phyloP scores from a whole-genome alignment of 139 green algal genomes.

The Gonium pectorale region DNA sequence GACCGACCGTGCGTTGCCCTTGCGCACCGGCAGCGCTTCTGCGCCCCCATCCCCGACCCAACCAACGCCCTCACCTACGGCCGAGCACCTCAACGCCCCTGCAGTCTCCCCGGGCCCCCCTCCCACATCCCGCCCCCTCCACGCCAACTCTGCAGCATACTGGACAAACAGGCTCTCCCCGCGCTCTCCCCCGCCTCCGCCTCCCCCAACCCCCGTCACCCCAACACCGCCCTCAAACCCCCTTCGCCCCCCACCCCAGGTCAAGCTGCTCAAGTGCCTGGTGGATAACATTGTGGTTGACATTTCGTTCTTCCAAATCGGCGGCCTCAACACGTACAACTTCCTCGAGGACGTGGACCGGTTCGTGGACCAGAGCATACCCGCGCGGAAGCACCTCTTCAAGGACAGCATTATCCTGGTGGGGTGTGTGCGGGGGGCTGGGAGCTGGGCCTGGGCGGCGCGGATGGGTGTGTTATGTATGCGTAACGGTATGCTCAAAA shows the following conservation, averaged over 20 bases:
- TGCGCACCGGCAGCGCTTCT: too few relatives aligned
- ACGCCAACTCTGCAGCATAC: too few relatives aligned
- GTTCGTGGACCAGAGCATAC: conserved; percentile 60
- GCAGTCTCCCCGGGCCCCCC: neutral
- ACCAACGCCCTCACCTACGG: too few relatives aligned
- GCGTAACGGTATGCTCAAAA: too few relatives aligned
- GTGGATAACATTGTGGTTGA: conserved; percentile 98
- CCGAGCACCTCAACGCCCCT: too few relatives aligned
- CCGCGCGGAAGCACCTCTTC: conserved; percentile 86
- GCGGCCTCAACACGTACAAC: conserved; percentile 90
- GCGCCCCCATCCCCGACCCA: too few relatives aligned
- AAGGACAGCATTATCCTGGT: conserved; percentile 96
- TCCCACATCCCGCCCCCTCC: too few relatives aligned
- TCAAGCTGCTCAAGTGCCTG: conserved; percentile 96
- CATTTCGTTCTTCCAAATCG: conserved; percentile 94
- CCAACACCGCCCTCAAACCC: neutral
- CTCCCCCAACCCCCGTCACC: neutral
- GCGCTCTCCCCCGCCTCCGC: neutral
- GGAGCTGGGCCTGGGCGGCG: too few relatives aligned
- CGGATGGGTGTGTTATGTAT: too few relatives aligned
- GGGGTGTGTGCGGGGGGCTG: too few relatives aligned
- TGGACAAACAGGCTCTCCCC: too few relatives aligned
- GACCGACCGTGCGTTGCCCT: too few relatives aligned
- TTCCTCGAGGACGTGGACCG: conserved; percentile 94
- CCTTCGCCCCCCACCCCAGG: conserved; percentile 62